Base-by-base conservation (phyloP, 176 grass and related monocot genomes). In the Carex littledalei region DNA sequence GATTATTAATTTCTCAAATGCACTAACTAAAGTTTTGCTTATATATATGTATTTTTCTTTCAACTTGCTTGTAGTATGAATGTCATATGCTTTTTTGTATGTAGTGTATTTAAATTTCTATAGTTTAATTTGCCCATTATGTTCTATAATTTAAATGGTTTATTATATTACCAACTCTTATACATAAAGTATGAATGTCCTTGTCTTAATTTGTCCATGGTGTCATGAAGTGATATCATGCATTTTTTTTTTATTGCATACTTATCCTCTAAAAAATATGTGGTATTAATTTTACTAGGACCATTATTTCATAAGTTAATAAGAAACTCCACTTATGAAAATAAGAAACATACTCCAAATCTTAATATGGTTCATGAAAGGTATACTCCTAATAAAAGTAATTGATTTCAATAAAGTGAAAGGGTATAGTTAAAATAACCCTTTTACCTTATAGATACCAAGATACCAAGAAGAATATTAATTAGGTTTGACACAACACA, bases 401-500 rank as follows among this genome's bases (percentile, higher is more conserved):
- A 60, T 32, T 32, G 35, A 55, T 53, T 66, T 83, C 45, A 55
- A 53, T 18, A 31, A 31, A 22, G 1, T 67, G 2, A 45, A 47
- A 22, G 62, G 81, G 10, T 63, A 14, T 31, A 35, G 4, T 8
- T 54, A 34, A 5, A 83, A 83, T 34, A 68, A 69, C 43, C 45
- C 24, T 35, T 54, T 49, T 49, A 53, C 64, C 14, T 67, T 83
- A 10, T 69, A 83, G 31, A 53, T 83, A 68, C 14, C 41, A 69
- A 83, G 31, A 53, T 83, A 68, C 14, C 41, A 69, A 66, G 41
- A 18, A 50, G 2, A 64, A 83, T 67, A 49, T 55, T n/a, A n/a
- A n/a, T 53, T 83, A 83, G 61, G 81, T 68, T 83, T 83, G 63
- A 83, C 22, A 66, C 14, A 54, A 55, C 61, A 53, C 18, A 32